These are phyloP conservation scores for Rosa lucieae DNA, from an alignment of 306 rosid genomes.

Conservation along the genomic window DNA sequence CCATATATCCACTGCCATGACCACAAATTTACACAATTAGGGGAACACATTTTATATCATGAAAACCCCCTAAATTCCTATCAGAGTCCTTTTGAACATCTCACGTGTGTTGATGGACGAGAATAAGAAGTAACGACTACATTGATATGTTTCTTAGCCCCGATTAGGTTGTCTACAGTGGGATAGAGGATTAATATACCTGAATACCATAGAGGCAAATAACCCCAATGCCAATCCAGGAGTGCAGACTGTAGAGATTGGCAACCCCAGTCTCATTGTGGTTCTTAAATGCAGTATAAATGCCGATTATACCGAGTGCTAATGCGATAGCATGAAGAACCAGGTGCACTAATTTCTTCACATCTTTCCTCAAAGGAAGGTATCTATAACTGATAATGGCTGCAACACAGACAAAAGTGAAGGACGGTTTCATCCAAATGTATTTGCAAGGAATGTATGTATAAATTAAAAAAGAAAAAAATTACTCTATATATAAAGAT, in stretches of 20 bases:
- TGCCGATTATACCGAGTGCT: constrained; percentile 66
- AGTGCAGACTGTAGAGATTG: constrained; percentile 88
- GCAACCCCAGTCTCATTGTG: constrained; percentile 71
- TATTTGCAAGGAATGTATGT: too few relatives aligned
- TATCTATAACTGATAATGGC: constrained; percentile 79
- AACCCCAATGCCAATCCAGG: constrained; percentile 87
- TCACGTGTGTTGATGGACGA: too few relatives aligned
- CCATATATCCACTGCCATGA: constrained; percentile 73
- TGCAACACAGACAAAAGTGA: constrained; percentile 31
- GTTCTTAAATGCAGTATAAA: constrained; percentile 63
- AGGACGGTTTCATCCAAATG: too few relatives aligned
- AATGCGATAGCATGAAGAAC: constrained; percentile 69
- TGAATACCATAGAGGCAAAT: constrained; percentile 72
- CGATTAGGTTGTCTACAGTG: too few relatives aligned
- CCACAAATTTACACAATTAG: background rate
- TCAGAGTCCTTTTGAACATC: background rate
- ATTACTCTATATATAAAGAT: too few relatives aligned
- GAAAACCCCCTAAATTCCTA: background rate
- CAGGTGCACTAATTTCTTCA: constrained; percentile 78
- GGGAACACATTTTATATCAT: background rate
- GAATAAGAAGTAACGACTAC: too few relatives aligned
- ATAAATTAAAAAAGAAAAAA: too few relatives aligned
- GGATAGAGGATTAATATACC: constrained; percentile 30
- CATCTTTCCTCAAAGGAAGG: constrained; percentile 63
- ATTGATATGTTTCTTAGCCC: too few relatives aligned